Base-by-base conservation (phyloP, 1,284 basidiomycete genomes). In the Sparassis latifolia region DNA sequence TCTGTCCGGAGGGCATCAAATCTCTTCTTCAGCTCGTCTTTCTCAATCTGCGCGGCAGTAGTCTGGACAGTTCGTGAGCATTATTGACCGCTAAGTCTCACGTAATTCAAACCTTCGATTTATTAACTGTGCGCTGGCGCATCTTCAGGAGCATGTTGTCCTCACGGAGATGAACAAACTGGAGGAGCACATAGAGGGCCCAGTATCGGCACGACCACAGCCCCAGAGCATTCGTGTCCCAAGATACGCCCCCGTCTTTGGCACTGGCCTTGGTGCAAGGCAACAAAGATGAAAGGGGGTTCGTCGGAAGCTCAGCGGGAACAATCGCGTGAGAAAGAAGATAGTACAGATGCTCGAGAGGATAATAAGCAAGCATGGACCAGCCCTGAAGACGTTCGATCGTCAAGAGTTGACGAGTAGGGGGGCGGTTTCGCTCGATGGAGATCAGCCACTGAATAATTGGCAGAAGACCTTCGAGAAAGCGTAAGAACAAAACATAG, bases 291-390 rank as follows among this genome's bases (percentile, higher is more conserved):
- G 78, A 62, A 4, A 76, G 55, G 12, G 76, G 68, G 5, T 67
- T 54, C 7, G 78, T 61, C 20, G 75, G 64, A 40, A 84, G 59
- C 29, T 73, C 69, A 2, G 76, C 57, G 4, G 84, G 81, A 47
- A 90, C 76, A 47, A 92, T 69, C 20, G 75, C 73, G 59, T 88
- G 80, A 1, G 78, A 72, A 31, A 76, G 68, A 50, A 92, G 73
- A 63, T 88, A 92, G 60, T 78, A 85, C 33, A 87, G 66, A 59
- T 92, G 87, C 61, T 92, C 89, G 47, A 92, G 73, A 1, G 88
- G 89, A 61, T 87, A 92, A 70, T 87, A 92, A 1, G 73, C 76
- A 20, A 92, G 70, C 89, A 92, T 91, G 1, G 85, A 80, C 84
- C 87, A 89, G 20, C 84, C 88, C 64, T 92, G 89, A 6, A 90